Base-by-base conservation (phyloP, 371 early-diverging fungal genomes). In the Mucor racemosus region DNA sequence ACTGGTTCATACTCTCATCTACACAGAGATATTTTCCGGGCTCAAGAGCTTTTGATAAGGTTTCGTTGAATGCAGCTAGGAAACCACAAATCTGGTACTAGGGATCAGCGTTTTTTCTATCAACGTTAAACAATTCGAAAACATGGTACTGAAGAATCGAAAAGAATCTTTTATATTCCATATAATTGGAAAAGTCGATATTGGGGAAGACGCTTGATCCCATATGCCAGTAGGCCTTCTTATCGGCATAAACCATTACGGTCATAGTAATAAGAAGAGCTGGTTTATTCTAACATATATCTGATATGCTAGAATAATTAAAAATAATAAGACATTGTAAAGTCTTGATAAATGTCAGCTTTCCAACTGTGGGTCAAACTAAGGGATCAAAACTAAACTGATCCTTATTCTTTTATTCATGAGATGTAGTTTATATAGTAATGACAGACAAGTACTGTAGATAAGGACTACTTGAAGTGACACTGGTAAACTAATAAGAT, bases 1-100 rank as follows among this genome's bases (percentile, higher is more conserved):
- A 73, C 44, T 68, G 66, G 35, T 60, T 62, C 68, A 68, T 68
- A 38, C 41, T 39, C 46, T 65, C 62, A 38, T 73, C 60, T 11
- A 68, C 55, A n/a, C 62, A 60, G 31, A 69, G 56, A 9, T 66
- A 46, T 14, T 44, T 57, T 11, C 58, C 46, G 11, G 65, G 65
- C 31, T 15, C 10, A 5, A 64, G 11, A 13, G 21, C 11, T 8
- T 19, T 55, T 31, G 35, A 54, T 13, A 57, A 34, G n/a, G 54
- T 38, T 3, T 46, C 48, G 19, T 64, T 64, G 17, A 58, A 57
- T 7, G 57, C 48, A 0, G 8, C 17, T 4, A 64, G 1, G 14
- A 41, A 9, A 2, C 6, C 10, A 5, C 46, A 15, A 15, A 64
- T 36, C n/a, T 64, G 58, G 33, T 58, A 64, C 5, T 50, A 41